Base-by-base conservation (phyloP, 192 early-diverging fungal genomes). In the Entomortierella chlamydospora region DNA sequence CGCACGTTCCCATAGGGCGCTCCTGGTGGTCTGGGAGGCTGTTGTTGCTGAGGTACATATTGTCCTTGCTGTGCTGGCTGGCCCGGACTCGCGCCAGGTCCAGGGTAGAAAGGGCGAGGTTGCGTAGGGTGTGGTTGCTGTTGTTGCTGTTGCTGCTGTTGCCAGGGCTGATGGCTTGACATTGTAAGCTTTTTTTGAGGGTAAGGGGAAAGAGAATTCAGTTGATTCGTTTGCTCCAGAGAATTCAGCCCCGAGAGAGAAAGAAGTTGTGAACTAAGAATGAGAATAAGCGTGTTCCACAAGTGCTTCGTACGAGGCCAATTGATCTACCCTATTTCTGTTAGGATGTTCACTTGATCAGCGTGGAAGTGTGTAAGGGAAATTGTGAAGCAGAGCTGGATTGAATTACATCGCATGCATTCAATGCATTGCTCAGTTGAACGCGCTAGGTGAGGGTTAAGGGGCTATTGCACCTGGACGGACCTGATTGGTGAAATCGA, bases 101-200 rank as follows among this genome's bases (percentile, higher is more conserved):
- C 70, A 57, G 62, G 34, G 29, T 73, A 60, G 30, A 53, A 64
- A 30, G 70, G 70, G 30, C 70, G 70, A 41, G 59, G 61, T 37
- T 37, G 34, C 34, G 34, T 37, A 10, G 45, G 45, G 7, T 12
- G 45, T 47, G 2, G 45, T 47, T 12, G 45, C 15, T 12, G 70
- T 15, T 45, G 70, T 2, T 63, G 53, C 26, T 28, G 53, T 10
- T 37, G 34, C 34, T 37, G 34, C 34, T 37, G 34, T 10, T 37
- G 34, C 34, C 34, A 37, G 10, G 34, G 34, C 10, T 37, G 34
- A 37, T 37, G 4, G 34, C 10, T 37, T 37, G 34, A 37, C 34
- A 37, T 37, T 37, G 34, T 10, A 7, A 10, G 34, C 34, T 10
- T 37, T 10, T 37, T 37, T 37, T 37, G 4, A 7, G 4, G 4